Evolutionary conservation across 768 basidiomycete species (phyloP).

Genomic region (Suillus alpinus): DNA sequence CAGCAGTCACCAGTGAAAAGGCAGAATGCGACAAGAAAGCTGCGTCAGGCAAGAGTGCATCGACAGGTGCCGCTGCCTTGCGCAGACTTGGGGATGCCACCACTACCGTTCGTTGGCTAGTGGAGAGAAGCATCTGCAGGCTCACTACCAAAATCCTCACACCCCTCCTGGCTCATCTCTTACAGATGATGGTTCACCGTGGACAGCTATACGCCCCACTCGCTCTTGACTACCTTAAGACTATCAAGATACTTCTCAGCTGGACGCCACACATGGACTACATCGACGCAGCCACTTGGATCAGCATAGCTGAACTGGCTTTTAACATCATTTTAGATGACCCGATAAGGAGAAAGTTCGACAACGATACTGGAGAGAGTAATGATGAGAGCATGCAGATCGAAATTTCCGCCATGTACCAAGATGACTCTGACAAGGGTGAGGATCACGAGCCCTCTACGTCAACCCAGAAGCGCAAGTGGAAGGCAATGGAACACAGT

Average conservation of each 20-base stretch:
- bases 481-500: conserved; percentile 21
- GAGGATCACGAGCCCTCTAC: conserved; percentile 25
- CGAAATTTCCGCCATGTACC: conserved; percentile 30
- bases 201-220: conserved; percentile 58
- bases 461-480: conserved; percentile 20
- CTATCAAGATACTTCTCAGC: conserved; percentile 60
- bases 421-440: conserved; percentile 29
- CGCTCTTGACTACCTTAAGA: conserved; percentile 79
- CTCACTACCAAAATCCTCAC: conserved; percentile 56
- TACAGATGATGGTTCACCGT: conserved; percentile 52
- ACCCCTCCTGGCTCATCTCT: conserved; percentile 62
- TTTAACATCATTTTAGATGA: conserved; percentile 80
- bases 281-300: conserved; percentile 64
- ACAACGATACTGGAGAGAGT: conserved; percentile 20
- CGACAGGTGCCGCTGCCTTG: conserved; percentile 44
- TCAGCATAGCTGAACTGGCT: conserved; percentile 59
- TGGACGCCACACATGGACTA: conserved; percentile 79
- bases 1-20: conserved; percentile 62
- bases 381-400: conserved; percentile 12
- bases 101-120: conserved; percentile 67
- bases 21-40: conserved; percentile 38
- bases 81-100: conserved; percentile 68
- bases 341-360: conserved; percentile 27
- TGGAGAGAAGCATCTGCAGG: conserved; percentile 55
- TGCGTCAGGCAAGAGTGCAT: conserved; percentile 40